These are phyloP conservation scores for Luffa aegyptiaca DNA, from an alignment of 306 rosid species.

Conservation along the genomic window DNA sequence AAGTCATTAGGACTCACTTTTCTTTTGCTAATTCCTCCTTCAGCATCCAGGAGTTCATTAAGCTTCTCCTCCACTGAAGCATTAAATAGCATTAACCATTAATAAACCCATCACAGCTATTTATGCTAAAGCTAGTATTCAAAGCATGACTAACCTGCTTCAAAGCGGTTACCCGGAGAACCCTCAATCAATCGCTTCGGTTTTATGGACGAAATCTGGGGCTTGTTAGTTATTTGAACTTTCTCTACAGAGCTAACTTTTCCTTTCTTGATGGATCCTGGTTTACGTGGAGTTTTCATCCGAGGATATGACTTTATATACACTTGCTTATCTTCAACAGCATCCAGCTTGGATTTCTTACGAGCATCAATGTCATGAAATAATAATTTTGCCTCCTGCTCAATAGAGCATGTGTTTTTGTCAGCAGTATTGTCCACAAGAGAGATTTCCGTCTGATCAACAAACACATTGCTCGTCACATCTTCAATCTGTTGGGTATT, in stretches of 20 bases:
- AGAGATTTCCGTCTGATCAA: constrained; percentile 28
- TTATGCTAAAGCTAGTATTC: constrained; percentile 4
- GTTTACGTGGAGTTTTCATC: constrained; percentile 38
- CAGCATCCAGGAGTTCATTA: constrained; percentile 78
- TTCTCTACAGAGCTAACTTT: constrained; percentile 37
- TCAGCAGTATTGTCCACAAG: constrained; percentile 25
- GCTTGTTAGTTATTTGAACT: constrained; percentile 33
- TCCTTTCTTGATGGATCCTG: constrained; percentile 45
- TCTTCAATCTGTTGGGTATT: constrained; percentile 42
- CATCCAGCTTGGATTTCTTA: constrained; percentile 37
- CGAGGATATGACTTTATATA: constrained; percentile 28
- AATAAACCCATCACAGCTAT: constrained; percentile 12
- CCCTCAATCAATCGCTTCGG: constrained; percentile 57
- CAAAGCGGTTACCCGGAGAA: constrained; percentile 57
- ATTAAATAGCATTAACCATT: constrained; percentile 23
- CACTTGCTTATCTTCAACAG: constrained; percentile 32
- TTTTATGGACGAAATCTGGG: constrained; percentile 39
- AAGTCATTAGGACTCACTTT: constrained; percentile 44
- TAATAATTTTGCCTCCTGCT: constrained; percentile 26
- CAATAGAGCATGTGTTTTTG: constrained; percentile 29
- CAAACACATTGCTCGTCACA: constrained; percentile 26
- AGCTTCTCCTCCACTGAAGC: constrained; percentile 91
- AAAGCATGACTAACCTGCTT: constrained; percentile 63
- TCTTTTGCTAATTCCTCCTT: constrained; percentile 93
- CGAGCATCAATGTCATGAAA: constrained; percentile 26